Evolutionary conservation across 169 alveolate genomes (phyloP).

Genomic region (Haemoproteus tartakovskyi): DNA sequence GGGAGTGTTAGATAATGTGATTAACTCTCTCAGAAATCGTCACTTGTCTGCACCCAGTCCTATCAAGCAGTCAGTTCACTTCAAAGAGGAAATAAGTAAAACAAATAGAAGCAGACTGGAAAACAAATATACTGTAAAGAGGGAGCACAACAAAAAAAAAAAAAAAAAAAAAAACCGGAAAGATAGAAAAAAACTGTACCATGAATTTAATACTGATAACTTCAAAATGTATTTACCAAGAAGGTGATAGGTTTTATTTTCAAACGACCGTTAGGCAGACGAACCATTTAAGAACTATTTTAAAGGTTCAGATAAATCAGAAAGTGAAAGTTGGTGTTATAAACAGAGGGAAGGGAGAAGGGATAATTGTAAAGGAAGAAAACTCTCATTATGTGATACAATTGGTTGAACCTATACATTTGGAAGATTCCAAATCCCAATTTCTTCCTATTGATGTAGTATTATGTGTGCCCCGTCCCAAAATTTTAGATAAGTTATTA

Average conservation of each 20-base stretch:
- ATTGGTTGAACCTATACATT: conserved; percentile 36
- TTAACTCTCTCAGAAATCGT: too few species aligned
- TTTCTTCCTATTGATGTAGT: conserved; percentile 44
- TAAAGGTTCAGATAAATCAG: conserved; percentile 32
- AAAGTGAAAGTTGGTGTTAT: conserved; percentile 43
- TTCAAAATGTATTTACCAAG: conserved; percentile 11
- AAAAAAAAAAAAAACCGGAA: not conserved
- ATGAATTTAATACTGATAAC: conserved; percentile 51
- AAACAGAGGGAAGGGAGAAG: conserved; percentile 61
- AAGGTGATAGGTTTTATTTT: conserved; percentile 18
- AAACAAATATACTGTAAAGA: too few species aligned
- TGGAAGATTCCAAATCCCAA: conserved; percentile 9
- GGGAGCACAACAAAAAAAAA: too few species aligned
- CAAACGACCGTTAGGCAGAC: conserved; percentile 52
- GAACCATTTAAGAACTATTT: conserved; percentile 38
- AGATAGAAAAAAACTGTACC: not conserved
- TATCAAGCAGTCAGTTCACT: too few species aligned
- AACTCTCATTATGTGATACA: conserved; percentile 10
- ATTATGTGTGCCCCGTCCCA: conserved; percentile 57
- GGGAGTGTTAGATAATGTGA: too few species aligned
- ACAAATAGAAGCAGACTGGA: too few species aligned
- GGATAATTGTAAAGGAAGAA: conserved; percentile 17
- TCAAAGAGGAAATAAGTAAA: too few species aligned
- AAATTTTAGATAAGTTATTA: conserved; percentile 14
- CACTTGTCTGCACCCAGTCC: too few species aligned